A percentile compares a stretch with the other conserved stretches of the same genome.
Conservation (phyloP, 2,329 filamentous ascomycete genomes). For the Colletotrichum sp. region DNA sequence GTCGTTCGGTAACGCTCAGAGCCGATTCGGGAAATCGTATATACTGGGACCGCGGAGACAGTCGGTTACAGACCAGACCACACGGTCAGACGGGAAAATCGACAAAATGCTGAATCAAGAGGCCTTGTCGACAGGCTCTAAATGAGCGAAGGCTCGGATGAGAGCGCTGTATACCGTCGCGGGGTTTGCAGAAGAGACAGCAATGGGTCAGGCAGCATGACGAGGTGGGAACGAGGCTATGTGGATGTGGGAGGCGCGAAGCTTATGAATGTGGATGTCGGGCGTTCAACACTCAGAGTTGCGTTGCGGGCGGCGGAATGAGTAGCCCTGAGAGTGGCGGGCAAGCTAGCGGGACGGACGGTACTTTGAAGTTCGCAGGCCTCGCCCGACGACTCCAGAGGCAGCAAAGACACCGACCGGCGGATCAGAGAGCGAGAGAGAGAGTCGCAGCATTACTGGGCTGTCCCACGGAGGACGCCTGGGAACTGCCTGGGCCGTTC, state of each 20-base stretch:
- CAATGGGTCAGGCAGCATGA: constrained; percentile 1
- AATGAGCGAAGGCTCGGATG: constrained; percentile 4
- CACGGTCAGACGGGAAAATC: background rate
- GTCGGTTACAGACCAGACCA: background rate
- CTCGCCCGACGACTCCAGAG: constrained; percentile 9
- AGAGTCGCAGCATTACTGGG: constrained; percentile 4
- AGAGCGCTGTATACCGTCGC: constrained; percentile 8
- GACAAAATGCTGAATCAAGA: background rate
- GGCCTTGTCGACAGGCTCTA: constrained; percentile 9
- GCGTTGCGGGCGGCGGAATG: constrained; percentile 18
- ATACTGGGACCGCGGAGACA: background rate
- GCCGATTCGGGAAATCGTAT: constrained; percentile 4
- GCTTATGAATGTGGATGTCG: constrained; percentile 20
- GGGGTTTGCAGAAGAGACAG: background rate
- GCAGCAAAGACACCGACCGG: background rate
- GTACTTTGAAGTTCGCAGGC: background rate
- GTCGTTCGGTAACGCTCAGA: background rate
- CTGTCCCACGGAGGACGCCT: constrained; percentile 10
- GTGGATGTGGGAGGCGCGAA: constrained; percentile 15
- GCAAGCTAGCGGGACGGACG: constrained; percentile 16
- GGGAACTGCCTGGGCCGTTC: background rate
- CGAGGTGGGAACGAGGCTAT: background rate
- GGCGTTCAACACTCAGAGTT: constrained; percentile 6
- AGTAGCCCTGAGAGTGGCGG: constrained; percentile 20
- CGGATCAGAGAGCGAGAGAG: background rate